These are phyloP conservation scores for Xylaria sp. DNA, from an alignment of 2,329 filamentous ascomycete species.

Conservation along the genomic window DNA sequence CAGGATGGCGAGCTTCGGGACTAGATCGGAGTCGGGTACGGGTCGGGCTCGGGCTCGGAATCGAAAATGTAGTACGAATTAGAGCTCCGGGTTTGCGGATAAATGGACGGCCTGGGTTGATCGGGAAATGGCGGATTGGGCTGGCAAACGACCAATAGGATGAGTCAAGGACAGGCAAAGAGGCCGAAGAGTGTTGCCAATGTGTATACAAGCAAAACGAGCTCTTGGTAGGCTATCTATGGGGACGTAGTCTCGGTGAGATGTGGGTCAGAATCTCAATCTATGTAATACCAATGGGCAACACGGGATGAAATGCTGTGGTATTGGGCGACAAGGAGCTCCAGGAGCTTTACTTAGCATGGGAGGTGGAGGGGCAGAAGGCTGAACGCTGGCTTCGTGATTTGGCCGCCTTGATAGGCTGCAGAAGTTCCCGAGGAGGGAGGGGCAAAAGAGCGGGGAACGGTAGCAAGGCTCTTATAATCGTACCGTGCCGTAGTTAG, in stretches of 20 bases:
- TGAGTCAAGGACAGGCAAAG: background rate
- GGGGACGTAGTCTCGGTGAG: background rate
- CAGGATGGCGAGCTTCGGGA: background rate
- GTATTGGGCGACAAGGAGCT: background rate
- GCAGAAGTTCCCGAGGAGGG: background rate
- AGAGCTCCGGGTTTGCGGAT: conserved; percentile 5
- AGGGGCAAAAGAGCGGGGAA: conserved; percentile 18
- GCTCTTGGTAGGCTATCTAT: background rate
- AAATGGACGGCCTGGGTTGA: conserved; percentile 17
- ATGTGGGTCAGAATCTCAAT: conserved; percentile 2
- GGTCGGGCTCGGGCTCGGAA: background rate
- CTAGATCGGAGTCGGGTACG: no score
- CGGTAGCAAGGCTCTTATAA: conserved; percentile 4
- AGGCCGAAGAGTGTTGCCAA: conserved; percentile 2
- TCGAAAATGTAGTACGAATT: background rate
- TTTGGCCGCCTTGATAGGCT: conserved; percentile 18
- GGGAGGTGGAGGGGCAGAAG: conserved; percentile 29
- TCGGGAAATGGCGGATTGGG: conserved; percentile 22
- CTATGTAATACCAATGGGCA: no score
- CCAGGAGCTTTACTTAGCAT: conserved; percentile 4
- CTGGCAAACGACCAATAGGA: conserved; percentile 24
- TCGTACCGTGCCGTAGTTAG: background rate
- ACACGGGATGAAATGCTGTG: background rate
- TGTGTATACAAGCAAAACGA: background rate
- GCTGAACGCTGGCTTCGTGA: conserved; percentile 24